Conservation (phyloP, 768 basidiomycete genomes). For the Mycena kentingensis region DNA sequence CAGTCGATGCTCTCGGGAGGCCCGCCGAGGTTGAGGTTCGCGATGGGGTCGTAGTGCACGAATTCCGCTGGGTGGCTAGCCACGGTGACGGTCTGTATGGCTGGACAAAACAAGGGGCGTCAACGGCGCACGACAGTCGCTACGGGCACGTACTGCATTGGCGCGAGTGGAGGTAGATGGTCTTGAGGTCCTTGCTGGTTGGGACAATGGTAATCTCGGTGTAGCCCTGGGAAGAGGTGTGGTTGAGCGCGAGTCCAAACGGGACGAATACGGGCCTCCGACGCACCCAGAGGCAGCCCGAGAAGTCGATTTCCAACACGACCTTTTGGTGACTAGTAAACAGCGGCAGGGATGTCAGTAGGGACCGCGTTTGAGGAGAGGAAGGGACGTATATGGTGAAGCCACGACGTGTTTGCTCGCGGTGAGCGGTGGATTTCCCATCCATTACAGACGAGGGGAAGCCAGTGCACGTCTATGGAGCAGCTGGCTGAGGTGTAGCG, state of each 20-base stretch:
- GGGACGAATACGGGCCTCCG: slow-evolving; percentile 1
- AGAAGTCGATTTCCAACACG: slow-evolving; percentile 90
- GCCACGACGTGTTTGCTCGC: slow-evolving; percentile 79
- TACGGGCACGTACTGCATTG: slow-evolving; percentile 70
- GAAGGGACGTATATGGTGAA: slow-evolving; percentile 83
- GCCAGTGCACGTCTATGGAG: slow-evolving; percentile 14
- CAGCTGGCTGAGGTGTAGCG: not conserved
- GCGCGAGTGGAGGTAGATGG: slow-evolving; percentile 85
- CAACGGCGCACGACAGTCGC: slow-evolving; percentile 14
- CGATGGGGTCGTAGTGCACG: slow-evolving; percentile 73
- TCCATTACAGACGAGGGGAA: slow-evolving; percentile 41
- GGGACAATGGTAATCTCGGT: slow-evolving; percentile 92
- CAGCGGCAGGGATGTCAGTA: slow-evolving; percentile 50
- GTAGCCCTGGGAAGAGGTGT: slow-evolving; percentile 64
- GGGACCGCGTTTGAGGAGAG: slow-evolving; percentile 26
- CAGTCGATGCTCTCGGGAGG: slow-evolving; percentile 67
- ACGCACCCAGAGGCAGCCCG: slow-evolving; percentile 81
- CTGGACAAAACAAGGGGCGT: slow-evolving; percentile 38
- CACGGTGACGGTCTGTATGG: slow-evolving; percentile 73
- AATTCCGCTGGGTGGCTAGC: slow-evolving; percentile 75
- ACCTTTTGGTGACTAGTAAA: slow-evolving; percentile 96
- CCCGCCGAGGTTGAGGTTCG: slow-evolving; percentile 58
- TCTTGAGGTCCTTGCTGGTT: slow-evolving; percentile 72
- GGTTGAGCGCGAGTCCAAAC: slow-evolving; percentile 23
- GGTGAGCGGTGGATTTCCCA: slow-evolving; percentile 60